Conservation (phyloP, 352 stramenopile genomes). For the Pythium dissimile region DNA sequence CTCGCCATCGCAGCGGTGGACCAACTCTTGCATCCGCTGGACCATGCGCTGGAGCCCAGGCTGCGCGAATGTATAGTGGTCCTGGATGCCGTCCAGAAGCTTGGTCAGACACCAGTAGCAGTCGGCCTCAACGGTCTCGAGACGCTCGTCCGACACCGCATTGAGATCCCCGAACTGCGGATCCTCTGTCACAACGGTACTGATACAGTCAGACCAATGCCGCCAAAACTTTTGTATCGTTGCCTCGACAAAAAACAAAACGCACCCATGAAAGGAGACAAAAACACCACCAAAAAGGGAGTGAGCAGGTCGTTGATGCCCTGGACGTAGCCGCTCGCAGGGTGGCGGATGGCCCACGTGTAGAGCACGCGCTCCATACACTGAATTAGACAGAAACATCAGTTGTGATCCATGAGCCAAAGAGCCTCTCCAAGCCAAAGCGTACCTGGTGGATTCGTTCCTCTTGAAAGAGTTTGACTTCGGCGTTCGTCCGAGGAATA, state of each 20-base stretch:
- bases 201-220: constrained; percentile 1
- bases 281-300: constrained; percentile 97
- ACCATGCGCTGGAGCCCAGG: constrained; percentile 98
- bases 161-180: constrained; percentile 73
- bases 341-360: constrained; percentile 98
- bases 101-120: constrained; percentile 99
- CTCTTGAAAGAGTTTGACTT: constrained; percentile 96
- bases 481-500: constrained; percentile 96
- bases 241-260: neutral
- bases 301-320: constrained; percentile 99
- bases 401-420: no score
- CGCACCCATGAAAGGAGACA: constrained; percentile 79
- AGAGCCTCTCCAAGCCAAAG: no score
- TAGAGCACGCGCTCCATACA: constrained; percentile 97
- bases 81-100: constrained; percentile 97
- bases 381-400: constrained; percentile 30
- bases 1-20: constrained; percentile 94
- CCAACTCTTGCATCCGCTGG: constrained; percentile 95
- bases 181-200: constrained; percentile 40
- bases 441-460: constrained; percentile 87
- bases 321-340: constrained; percentile 98
- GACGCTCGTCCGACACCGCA: constrained; percentile 51
- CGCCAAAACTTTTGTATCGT: no score
- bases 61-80: constrained; percentile 99
- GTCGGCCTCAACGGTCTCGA: constrained; percentile 95